Evolutionary conservation across 176 grass and related monocot species (phyloP).

Genomic region (Rhipidocladum racemiflorum): DNA sequence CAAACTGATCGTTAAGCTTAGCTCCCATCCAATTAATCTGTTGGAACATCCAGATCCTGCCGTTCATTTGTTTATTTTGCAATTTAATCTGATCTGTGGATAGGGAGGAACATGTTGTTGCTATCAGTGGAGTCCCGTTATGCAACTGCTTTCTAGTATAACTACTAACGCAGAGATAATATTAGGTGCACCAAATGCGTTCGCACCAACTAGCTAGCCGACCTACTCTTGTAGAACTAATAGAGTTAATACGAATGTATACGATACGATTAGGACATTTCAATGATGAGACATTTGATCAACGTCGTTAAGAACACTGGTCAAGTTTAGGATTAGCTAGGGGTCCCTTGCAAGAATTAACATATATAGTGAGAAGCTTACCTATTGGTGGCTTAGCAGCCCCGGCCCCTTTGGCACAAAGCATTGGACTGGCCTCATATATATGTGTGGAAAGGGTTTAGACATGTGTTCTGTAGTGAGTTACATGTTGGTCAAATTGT

Average conservation of each 20-base stretch:
- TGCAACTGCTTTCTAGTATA: constrained; percentile 55
- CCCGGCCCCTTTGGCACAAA: not conserved
- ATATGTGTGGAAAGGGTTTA: not conserved
- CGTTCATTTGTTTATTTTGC: not conserved
- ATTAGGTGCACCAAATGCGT: constrained; percentile 48
- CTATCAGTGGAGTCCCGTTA: constrained; percentile 42
- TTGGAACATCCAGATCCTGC: constrained; percentile 26
- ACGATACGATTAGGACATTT: not conserved
- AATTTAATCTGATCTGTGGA: constrained; percentile 14
- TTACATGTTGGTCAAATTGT: not conserved
- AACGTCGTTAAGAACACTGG: not conserved
- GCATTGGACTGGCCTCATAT: not conserved
- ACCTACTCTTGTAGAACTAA: not conserved
- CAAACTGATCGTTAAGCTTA: not conserved
- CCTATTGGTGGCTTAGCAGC: constrained; percentile 7
- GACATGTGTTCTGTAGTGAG: not conserved
- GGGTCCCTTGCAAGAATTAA: not conserved
- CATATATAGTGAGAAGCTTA: constrained; percentile 16
- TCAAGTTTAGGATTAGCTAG: constrained; percentile 11
- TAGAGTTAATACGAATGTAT: not conserved
- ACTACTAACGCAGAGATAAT: constrained; percentile 31
- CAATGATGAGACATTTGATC: not conserved
- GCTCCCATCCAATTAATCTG: constrained; percentile 22
- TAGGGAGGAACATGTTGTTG: constrained; percentile 17
- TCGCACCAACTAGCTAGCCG: not conserved